These are phyloP conservation scores for Pythium aristosporum DNA, from an alignment of 352 stramenopile species.

Conservation along the genomic window DNA sequence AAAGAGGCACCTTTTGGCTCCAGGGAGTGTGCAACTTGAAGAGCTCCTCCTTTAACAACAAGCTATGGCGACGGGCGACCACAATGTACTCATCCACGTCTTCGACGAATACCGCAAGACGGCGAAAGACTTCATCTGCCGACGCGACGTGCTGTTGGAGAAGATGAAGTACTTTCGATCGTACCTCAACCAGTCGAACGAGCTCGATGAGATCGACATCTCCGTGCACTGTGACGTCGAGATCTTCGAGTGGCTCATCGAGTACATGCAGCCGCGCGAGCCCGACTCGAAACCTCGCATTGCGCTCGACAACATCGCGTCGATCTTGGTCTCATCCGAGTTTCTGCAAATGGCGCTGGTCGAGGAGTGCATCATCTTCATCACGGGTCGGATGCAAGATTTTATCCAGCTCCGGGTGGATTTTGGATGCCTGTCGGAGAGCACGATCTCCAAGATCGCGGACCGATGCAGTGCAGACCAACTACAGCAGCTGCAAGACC, in stretches of 20 bases:
- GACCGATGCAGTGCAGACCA: conserved; percentile 47
- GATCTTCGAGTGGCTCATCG: conserved; percentile 90
- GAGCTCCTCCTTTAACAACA: not conserved
- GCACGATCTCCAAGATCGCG: conserved; percentile 70
- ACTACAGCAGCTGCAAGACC: conserved; percentile 73
- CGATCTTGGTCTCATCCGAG: conserved; percentile 90
- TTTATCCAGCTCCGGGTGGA: conserved; percentile 87
- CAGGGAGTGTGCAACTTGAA: conserved; percentile 12
- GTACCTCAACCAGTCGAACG: conserved; percentile 77
- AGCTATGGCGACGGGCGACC: conserved; percentile 3
- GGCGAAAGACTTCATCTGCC: conserved; percentile 85
- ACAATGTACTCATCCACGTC: conserved; percentile 86
- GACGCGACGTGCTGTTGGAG: conserved; percentile 70
- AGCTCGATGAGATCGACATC: conserved; percentile 91
- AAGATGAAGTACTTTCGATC: conserved; percentile 92
- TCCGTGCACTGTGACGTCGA: conserved; percentile 92
- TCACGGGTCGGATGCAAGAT: conserved; percentile 65
- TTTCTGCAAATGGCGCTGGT: conserved; percentile 92
- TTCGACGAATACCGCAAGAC: conserved; percentile 88
- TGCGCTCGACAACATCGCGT: conserved; percentile 71
- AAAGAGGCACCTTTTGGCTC: not conserved
- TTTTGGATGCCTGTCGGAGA: conserved; percentile 81
- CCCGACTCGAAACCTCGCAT: conserved; percentile 47
- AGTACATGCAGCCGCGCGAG: conserved; percentile 77
- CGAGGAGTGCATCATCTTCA: conserved; percentile 79